Evolutionary conservation across 306 rosid species (phyloP), one percentile per base, ranked within the genome.

Genomic region (Prunus dulcis): DNA sequence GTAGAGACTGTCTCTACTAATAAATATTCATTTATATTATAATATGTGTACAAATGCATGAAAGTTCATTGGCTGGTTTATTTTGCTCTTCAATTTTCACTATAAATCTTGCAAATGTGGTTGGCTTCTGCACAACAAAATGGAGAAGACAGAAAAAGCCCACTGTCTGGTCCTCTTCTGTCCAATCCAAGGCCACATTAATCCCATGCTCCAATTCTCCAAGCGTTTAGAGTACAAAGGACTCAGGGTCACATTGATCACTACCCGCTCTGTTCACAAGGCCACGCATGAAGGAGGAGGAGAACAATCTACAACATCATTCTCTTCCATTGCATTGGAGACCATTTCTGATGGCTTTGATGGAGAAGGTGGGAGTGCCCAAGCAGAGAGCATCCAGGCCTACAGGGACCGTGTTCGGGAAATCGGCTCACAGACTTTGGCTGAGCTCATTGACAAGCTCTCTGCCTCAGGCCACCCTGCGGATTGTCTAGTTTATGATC

Each of bases 271-370:
- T 38, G 25, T 65, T n/a, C 19, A 12, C 73, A 80, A 63, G 11
- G 64, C 23, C 5, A 4, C 4, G 2, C 52, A 53, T 3, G 41
- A 0, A 34, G 41, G 41, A 34, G 38, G 6, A 32, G 41, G 8
- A 34, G 41, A 34, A 34, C 41, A 34, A 34, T 34, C 41, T 6
- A 6, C 41, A 41, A 19, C 57, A 22, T 5, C 74, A 22, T 53
- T 75, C 15, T 18, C 13, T 9, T 19, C 43, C 57, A 6, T 83
- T n/a, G n/a, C 76, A 3, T 3, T 85, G 1, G 83, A 85, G 46
- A 79, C 79, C 47, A 83, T 88, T 58, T 83, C 87, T 4, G 91
- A 88, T 55, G 89, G 89, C 2, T 81, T 58, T 47, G 84, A 85
- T 23, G 6, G 69, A 7, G 82, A 72, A 7, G 82, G 63, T 0